Evolutionary conservation across 2,329 filamentous ascomycete species (phyloP), one percentile per base, ranked within the genome.

Genomic region (Colletotrichum endophyticum): DNA sequence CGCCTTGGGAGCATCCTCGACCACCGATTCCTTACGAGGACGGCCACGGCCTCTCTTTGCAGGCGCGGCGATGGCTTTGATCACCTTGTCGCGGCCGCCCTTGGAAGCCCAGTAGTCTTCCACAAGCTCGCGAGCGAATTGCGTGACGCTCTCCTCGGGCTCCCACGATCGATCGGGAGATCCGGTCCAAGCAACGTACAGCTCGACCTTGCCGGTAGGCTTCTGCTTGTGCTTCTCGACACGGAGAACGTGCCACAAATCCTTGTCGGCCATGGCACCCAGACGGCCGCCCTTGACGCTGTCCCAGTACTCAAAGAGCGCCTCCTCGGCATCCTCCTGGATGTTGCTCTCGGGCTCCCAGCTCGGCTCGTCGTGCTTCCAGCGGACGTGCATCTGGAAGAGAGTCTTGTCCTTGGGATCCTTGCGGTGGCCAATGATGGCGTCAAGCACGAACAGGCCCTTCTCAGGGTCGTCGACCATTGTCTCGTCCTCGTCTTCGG

Each of bases 331-430:
- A 59, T 82, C 82, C 66, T 80, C 71, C 53, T 85, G 84, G 59
- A 85, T 82, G 70, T 82, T 83, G 16, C 80, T 79, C 61, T 85
- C 84, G 6, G 77, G 64, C 30, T 85, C 84, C 83, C 83, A 85
- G 5, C 82, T 83, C 7, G 68, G 69, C 66, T 83, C 81, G 15
- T 79, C 81, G 3, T 36, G 78, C 82, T 76, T 71, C 77, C 84
- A 85, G 28, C 82, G 79, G 30, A 85, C 80, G 7, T 82, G 78
- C 11, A 85, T 66, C 64, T 84, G 81, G 57, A 85, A 80, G 9
- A 78, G 76, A 3, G 76, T 78, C 30, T 72, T 49, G 53, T 78
- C 77, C n/a, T 69, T 72, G 15, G 66, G 69, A 19, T 77, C 70
- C 4, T 34, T 73, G 27, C 76, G 72, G 12, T 78, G 76, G 4